Base-by-base conservation (phyloP, 176 grass and related monocot genomes). In the Cymbopogon citratus region DNA sequence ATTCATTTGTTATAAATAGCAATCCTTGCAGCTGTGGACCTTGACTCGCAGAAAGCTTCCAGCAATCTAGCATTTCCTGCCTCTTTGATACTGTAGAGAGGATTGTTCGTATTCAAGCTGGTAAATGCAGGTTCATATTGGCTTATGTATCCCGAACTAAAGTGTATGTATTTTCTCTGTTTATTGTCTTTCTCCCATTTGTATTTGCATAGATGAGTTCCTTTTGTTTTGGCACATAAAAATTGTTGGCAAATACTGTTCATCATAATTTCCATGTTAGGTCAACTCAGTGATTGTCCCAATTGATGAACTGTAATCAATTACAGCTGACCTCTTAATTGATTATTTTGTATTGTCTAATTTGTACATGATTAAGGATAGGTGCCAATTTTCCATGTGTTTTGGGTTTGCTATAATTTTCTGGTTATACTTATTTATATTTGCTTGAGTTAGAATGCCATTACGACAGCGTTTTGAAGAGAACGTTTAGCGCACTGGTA, bases 21-120 rank as follows among this genome's bases (percentile, higher is more conserved):
- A 39, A 72, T 75, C 48, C 7, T 69, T 81, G 40, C n/a, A 33
- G 66, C 49, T 78, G 61, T 81, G 60, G 44, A 77, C 89, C 89
- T 93, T 93, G 89, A 99, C 93, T 78, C 43, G 63, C 79, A 78
- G 59, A 85, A 99, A 93, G 96, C 91, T 99, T 99, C 85, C 96
- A 95, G 85, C 96, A 95, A 81, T 90, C 93, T 52, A 99, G 92
- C 74, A 85, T 95, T 84, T 87, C 92, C n/a, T 80, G 35, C 80
- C 91, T 99, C 75, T 95, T 95, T 67, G 83, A 80, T 82, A 95
- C 92, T n/a, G 91, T 95, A 52, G 85, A 88, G 83, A 81, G 84
- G 77, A 79, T 99, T 91, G 81, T 99, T 66, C 85, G 39, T 62
- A 74, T 86, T 69, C 84, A 88, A 75, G 49, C 63, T 15, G 57